Evolutionary conservation across 2,329 filamentous ascomycete genomes (phyloP).

Genomic region (Phymatotrichopsis omnivora): DNA sequence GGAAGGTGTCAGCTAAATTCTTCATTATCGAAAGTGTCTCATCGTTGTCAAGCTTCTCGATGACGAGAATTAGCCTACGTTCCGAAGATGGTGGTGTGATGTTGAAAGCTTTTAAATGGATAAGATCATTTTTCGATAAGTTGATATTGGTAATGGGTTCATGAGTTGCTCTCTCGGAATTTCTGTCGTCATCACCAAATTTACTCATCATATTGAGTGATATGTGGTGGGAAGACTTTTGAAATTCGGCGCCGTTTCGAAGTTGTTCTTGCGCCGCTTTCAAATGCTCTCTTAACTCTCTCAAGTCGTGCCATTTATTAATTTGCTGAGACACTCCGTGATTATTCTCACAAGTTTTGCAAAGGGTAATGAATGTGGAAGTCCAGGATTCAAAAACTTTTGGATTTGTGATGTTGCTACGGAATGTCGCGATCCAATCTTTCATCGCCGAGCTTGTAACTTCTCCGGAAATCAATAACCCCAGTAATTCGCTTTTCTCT

Average conservation of each 20-base stretch:
- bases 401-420: constrained; percentile 3
- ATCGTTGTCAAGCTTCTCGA: not conserved
- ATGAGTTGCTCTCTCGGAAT: no score
- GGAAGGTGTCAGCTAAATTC: not conserved
- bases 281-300: not conserved
- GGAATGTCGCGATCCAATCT: constrained; percentile 5
- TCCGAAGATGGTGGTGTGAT: not conserved
- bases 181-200: no score
- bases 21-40: not conserved
- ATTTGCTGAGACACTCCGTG: constrained; percentile 5
- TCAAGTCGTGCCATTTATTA: constrained; percentile 1
- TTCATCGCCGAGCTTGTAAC: not conserved
- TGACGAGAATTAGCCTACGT: not conserved
- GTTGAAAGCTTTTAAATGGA: not conserved
- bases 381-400: not conserved
- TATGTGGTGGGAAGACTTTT: no score
- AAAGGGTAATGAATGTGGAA: not conserved
- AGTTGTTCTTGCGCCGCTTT: no score
- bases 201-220: no score
- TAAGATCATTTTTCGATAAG: no score
- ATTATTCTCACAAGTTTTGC: constrained; percentile 4
- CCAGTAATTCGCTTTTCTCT: constrained; percentile 4
- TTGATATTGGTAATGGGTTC: no score
- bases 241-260: no score
- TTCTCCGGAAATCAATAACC: constrained; percentile 7